Evolutionary conservation across 495 filamentous ascomycete genomes (phyloP), one percentile per base, ranked within the genome.

Genomic region (Viridothelium virens): DNA sequence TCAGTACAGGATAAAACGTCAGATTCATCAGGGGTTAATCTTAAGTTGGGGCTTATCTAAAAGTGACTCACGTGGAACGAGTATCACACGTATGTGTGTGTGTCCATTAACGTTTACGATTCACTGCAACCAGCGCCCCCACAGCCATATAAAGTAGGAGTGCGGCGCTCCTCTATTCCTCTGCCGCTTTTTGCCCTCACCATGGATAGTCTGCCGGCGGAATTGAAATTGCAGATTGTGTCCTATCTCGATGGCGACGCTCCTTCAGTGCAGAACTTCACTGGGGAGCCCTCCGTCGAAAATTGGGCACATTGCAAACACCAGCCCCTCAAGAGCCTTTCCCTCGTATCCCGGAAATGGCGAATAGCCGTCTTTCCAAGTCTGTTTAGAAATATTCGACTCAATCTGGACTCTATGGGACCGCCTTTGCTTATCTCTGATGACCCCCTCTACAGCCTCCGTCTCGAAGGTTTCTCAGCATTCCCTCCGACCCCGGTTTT

Each of bases 181-280:
- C 41, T 46, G 1, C 41, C 41, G 16, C 41, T 16, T 16, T 53
- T 18, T 18, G 25, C 1, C 25, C 5, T 0, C 5, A 18, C n/a
- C 48, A 53, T 53, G 48, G 64, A 63, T 61, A 3, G 47, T 3
- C 70, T 73, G 11, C 71, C 71, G 6, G 66, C 69, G n/a, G 71
- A 73, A 56, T 47, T 73, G 3, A 53, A 64, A 18, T 3, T 67
- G 14, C 65, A 71, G 2, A 70, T 73, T 64, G 18, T 73, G 18
- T 31, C 25, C 10, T 67, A 68, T 47, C 56, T 71, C 25, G 70
- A 71, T 53, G 16, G 37, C 33, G 36, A n/a, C 9, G 65, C 71
- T 25, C 71, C 71, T 3, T 73, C 71, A 11, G 16, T 59, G 46
- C n/a, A 31, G 1, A 70, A 71, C 7, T 7, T 65, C 2, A 44